Evolutionary conservation across 73 alveolate genomes (phyloP).

Genomic region (Tetrahymena elliotti): DNA sequence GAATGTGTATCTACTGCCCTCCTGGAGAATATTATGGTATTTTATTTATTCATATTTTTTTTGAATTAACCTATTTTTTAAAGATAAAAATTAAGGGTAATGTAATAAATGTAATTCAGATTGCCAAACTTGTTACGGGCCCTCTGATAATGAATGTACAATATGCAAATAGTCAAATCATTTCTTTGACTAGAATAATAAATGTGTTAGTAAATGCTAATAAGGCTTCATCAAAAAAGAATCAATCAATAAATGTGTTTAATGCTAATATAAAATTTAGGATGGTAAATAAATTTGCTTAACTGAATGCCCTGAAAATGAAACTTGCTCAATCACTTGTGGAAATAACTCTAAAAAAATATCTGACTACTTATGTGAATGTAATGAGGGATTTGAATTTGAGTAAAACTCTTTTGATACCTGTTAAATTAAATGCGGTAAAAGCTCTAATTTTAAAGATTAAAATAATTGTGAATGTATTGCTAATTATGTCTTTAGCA

Average conservation of each 20-base stretch:
- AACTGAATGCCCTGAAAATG: neutral
- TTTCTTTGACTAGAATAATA: neutral
- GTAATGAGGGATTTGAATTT: neutral
- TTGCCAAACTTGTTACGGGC: neutral
- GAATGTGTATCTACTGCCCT: neutral
- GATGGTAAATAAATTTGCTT: neutral
- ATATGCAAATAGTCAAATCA: neutral
- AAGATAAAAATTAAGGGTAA: neutral
- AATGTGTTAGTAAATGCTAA: neutral
- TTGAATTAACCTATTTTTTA: neutral
- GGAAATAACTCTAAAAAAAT: neutral
- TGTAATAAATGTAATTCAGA: neutral
- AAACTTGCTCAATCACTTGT: neutral
- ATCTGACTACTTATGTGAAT: neutral
- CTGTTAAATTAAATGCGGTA: neutral
- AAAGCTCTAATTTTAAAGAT: neutral
- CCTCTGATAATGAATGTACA: neutral
- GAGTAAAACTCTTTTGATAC: neutral
- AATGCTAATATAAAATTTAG: neutral
- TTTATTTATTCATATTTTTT: neutral
- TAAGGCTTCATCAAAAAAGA: neutral
- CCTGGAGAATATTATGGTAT: neutral
- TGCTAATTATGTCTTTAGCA: neutral
- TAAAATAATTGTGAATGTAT: neutral
- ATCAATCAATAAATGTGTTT: neutral